A percentile compares a stretch with the other conserved stretches of the same genome.
phyloP scores from a whole-genome alignment of 169 alveolate genomes.

The Perkinsus marinus region DNA sequence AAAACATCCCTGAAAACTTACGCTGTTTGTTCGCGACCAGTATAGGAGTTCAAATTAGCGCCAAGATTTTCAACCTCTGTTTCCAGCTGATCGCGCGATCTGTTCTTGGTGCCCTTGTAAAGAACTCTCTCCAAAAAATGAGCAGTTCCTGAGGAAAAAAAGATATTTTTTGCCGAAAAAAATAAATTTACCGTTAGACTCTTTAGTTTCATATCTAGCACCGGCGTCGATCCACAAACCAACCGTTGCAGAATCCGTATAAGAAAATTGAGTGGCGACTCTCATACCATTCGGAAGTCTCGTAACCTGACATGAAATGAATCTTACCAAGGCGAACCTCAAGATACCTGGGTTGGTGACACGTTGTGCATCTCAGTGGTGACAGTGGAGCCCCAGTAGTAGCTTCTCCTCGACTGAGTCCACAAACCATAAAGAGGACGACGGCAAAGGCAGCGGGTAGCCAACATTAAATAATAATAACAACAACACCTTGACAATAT shows the following conservation, averaged over 20 bases:
- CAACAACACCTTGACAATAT: neutral
- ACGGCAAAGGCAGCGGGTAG: neutral
- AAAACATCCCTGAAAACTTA: too few species aligned
- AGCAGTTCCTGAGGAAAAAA: constrained; percentile 44
- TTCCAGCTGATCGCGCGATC: constrained; percentile 76
- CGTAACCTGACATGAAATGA: neutral
- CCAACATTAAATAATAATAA: neutral
- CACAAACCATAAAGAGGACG: neutral
- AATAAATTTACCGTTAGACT: constrained; percentile 61
- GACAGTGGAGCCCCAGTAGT: neutral
- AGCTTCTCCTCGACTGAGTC: neutral
- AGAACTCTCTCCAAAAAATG: constrained; percentile 81
- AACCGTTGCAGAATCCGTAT: constrained; percentile 61
- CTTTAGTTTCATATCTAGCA: constrained; percentile 73
- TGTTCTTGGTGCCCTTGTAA: constrained; percentile 64
- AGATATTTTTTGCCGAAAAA: neutral
- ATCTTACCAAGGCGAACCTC: neutral
- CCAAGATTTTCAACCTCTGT: constrained; percentile 87
- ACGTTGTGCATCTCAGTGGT: neutral
- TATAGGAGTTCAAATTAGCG: constrained; percentile 88
- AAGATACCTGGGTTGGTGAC: neutral
- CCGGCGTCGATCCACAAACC: constrained; percentile 91
- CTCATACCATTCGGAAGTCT: constrained; percentile 53
- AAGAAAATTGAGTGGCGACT: constrained; percentile 67
- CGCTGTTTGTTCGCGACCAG: constrained; percentile 92